Conservation (phyloP, 768 basidiomycete species). For the Tulasnella calospora region DNA sequence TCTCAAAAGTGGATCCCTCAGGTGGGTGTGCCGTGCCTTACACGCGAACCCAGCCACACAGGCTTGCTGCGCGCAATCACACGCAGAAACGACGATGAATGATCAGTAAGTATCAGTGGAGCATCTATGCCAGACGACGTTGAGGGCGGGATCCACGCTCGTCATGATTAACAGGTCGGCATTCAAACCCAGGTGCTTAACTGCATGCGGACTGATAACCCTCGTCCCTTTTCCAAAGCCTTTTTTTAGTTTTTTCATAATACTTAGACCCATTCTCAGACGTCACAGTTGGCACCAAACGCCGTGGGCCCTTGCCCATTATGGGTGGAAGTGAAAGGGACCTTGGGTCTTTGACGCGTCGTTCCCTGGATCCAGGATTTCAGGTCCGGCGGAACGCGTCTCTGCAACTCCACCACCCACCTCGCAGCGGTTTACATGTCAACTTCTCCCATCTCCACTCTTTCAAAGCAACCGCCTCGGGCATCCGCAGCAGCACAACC, state of each 20-base stretch:
- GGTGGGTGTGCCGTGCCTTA: conserved; percentile 1
- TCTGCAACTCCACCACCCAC: neutral
- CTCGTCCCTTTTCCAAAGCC: neutral
- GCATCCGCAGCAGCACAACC: neutral
- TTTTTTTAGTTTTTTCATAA: neutral
- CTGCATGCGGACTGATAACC: neutral
- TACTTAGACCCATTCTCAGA: neutral
- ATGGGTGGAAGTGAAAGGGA: neutral
- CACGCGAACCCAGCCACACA: conserved; percentile 6
- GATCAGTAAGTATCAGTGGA: neutral
- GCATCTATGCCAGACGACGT: neutral
- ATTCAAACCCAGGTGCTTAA: neutral
- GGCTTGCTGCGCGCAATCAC: neutral
- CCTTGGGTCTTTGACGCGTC: neutral
- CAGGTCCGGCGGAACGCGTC: neutral
- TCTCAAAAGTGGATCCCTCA: conserved; percentile 2
- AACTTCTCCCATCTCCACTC: conserved; percentile 3
- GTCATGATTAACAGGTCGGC: neutral
- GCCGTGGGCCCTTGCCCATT: neutral
- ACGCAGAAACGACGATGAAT: neutral
- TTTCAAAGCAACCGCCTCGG: neutral
- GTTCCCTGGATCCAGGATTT: conserved; percentile 9
- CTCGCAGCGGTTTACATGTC: neutral
- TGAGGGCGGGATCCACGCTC: neutral
- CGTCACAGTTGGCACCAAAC: neutral